These are phyloP conservation scores for Acacia confusa DNA, from an alignment of 306 rosid genomes.

Conservation along the genomic window DNA sequence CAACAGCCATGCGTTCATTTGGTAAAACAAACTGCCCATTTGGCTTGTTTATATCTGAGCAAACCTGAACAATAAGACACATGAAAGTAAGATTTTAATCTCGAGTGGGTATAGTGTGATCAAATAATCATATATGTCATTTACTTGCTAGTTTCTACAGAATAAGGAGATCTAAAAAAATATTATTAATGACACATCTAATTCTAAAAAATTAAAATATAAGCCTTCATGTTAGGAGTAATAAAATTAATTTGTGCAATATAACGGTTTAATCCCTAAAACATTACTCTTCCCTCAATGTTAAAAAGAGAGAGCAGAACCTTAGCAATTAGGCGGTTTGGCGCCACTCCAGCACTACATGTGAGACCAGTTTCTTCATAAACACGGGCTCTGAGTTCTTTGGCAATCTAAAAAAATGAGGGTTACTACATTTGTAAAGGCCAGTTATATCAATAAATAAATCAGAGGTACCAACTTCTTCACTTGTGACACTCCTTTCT, in stretches of 20 bases:
- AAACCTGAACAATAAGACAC: slow-evolving; percentile 55
- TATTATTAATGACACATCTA: slow-evolving; percentile 5
- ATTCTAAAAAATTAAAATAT: slow-evolving; percentile 10
- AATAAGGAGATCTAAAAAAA: slow-evolving; percentile 18
- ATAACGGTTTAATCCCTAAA: neutral
- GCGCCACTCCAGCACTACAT: slow-evolving; percentile 96
- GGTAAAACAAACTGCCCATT: slow-evolving; percentile 92
- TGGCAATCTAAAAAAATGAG: slow-evolving; percentile 58
- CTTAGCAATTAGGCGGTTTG: slow-evolving; percentile 91
- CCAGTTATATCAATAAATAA: neutral
- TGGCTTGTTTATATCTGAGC: slow-evolving; percentile 97
- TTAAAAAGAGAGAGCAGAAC: slow-evolving; percentile 38
- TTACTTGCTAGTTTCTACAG: slow-evolving; percentile 22
- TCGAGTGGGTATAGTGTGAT: neutral
- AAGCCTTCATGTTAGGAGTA: slow-evolving; percentile 1
- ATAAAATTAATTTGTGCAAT: neutral
- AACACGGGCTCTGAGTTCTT: slow-evolving; percentile 73
- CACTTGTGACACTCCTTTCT: slow-evolving; percentile 59
- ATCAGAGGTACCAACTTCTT: slow-evolving; percentile 45
- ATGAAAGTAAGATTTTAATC: slow-evolving; percentile 24
- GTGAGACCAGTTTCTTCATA: slow-evolving; percentile 87
- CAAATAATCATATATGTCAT: slow-evolving; percentile 26
- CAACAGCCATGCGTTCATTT: slow-evolving; percentile 70
- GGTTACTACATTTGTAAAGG: slow-evolving; percentile 18
- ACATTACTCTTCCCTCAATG: neutral